Evolutionary conservation across 192 early-diverging fungal genomes (phyloP).

Genomic region (Coemansia sp.): DNA sequence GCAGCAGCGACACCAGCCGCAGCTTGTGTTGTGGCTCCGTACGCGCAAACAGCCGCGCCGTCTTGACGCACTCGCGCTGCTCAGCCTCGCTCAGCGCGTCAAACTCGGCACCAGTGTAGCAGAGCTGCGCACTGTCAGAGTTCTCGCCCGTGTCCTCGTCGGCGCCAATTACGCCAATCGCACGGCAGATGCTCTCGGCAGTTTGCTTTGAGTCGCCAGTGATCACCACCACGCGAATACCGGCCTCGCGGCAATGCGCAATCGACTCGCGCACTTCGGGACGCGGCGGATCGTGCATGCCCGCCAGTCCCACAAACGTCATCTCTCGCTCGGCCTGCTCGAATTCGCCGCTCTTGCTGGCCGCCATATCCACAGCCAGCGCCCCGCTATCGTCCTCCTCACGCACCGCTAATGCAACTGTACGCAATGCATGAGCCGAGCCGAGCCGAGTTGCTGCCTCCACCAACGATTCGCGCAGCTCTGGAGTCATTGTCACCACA

Average conservation of each 20-base stretch:
- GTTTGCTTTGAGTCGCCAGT: constrained; percentile 98
- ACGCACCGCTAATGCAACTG: constrained; percentile 86
- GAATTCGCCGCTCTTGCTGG: constrained; percentile 55
- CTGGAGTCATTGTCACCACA: constrained; percentile 64
- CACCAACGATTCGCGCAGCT: constrained; percentile 61
- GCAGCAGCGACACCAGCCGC: constrained; percentile 89
- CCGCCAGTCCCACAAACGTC: constrained; percentile 93
- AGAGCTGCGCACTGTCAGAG: constrained; percentile 54
- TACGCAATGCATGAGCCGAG: constrained; percentile 75
- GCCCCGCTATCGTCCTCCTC: constrained; percentile 53
- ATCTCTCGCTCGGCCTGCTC: constrained; percentile 75
- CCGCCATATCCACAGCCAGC: constrained; percentile 57
- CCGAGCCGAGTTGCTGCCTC: constrained; percentile 74
- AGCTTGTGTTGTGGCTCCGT: constrained; percentile 96
- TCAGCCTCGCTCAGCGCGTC: constrained; percentile 75
- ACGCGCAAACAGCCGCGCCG: constrained; percentile 87
- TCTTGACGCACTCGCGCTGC: constrained; percentile 69
- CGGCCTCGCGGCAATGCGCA: constrained; percentile 83
- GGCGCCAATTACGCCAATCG: constrained; percentile 87
- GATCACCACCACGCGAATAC: constrained; percentile 97
- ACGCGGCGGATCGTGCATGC: constrained; percentile 97
- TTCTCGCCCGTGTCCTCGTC: constrained; percentile 56
- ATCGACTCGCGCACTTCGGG: constrained; percentile 86
- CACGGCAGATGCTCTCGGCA: constrained; percentile 91
- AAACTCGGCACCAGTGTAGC: constrained; percentile 94